Evolutionary conservation across 306 rosid genomes (phyloP).

Genomic region (Vigna reflexopilosa): DNA sequence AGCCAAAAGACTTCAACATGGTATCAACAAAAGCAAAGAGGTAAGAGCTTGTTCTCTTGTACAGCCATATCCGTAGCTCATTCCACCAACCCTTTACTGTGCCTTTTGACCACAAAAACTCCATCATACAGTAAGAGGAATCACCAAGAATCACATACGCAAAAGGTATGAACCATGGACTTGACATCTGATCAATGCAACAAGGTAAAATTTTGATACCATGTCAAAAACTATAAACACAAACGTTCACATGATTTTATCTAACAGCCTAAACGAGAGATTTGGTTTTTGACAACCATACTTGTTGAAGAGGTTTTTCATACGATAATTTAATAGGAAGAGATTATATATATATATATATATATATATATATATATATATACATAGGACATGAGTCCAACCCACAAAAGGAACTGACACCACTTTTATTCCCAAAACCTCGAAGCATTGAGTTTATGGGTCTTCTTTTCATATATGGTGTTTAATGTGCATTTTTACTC

Average conservation of each 20-base stretch:
- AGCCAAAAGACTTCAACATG: constrained; percentile 44
- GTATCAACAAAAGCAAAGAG: constrained; percentile 41
- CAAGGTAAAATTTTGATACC: not conserved
- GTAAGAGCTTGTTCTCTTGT: constrained; percentile 73
- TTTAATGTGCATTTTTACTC: no score
- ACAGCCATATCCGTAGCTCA: constrained; percentile 70
- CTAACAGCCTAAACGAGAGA: not conserved
- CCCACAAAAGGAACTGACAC: no score
- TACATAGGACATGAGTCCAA: no score
- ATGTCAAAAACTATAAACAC: not conserved
- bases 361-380: no score
- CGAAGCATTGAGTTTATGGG: no score
- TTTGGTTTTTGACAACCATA: no score
- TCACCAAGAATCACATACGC: constrained; percentile 58
- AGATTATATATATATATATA: no score
- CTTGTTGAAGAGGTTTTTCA: no score
- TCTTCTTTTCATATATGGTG: no score
- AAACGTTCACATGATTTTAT: not conserved
- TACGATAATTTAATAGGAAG: no score
- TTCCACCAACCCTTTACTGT: constrained; percentile 83
- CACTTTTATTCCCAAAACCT: no score
- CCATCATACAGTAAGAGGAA: constrained; percentile 53
- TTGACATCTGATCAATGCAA: constrained; percentile 55
- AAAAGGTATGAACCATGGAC: constrained; percentile 75
- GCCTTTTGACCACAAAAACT: constrained; percentile 64